Percentiles rank a stretch among this genome's conserved stretches.
These are phyloP conservation scores for Sonneratia caseolaris DNA, from an alignment of 345 rosid species.

Conservation along the genomic window DNA sequence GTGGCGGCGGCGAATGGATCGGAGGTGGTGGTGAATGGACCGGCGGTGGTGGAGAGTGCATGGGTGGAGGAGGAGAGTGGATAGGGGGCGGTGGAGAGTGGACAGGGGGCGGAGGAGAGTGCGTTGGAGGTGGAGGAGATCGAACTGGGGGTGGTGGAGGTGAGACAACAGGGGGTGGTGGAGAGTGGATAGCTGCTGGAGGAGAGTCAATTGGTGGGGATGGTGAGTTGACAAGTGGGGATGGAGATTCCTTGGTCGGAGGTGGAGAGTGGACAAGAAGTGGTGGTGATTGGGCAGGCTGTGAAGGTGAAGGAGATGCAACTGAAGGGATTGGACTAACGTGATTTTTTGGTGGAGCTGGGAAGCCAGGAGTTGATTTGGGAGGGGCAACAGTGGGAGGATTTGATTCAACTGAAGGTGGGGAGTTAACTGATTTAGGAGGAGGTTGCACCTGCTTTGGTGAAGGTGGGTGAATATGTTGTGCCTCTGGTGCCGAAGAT, in stretches of 20 bases:
- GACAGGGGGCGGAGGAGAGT: neutral
- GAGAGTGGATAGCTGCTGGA: neutral
- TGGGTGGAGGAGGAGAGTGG: constrained; percentile 6
- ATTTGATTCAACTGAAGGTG: neutral
- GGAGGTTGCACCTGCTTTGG: neutral
- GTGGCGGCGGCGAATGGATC: neutral
- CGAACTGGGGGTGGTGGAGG: no score
- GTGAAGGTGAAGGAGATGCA: neutral
- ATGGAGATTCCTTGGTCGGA: neutral
- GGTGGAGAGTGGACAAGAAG: neutral
- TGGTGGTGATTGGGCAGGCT: neutral
- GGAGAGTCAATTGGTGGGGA: neutral
- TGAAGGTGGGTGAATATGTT: neutral
- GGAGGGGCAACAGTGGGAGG: neutral
- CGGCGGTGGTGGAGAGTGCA: constrained; percentile 2
- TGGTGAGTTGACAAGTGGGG: neutral
- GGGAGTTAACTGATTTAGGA: neutral
- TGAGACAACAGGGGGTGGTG: neutral
- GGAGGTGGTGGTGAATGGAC: constrained; percentile 2
- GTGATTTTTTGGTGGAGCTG: neutral
- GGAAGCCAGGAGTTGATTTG: neutral
- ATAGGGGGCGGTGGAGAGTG: neutral
- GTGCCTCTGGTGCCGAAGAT: neutral
- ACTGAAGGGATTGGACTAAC: neutral
- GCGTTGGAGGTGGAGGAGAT: neutral